Evolutionary conservation across 108 stramenopile genomes (phyloP).

Genomic region (Pseudonitzschia multiseries): DNA sequence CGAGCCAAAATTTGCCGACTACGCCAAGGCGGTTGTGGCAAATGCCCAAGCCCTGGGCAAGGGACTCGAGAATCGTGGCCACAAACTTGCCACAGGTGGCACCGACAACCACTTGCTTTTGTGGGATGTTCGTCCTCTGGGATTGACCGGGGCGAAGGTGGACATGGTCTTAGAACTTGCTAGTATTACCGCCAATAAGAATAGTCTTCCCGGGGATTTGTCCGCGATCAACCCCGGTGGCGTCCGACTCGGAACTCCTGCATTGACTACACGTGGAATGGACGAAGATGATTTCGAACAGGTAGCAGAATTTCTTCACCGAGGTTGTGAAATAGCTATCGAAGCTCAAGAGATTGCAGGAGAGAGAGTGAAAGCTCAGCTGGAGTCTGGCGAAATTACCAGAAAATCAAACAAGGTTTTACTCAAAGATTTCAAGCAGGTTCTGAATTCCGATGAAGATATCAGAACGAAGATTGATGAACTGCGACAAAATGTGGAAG

Average conservation of each 20-base stretch:
- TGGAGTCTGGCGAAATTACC: conserved; percentile 44
- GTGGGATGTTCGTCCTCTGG: conserved; percentile 96
- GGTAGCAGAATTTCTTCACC: conserved; percentile 96
- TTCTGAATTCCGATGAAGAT: conserved; percentile 41
- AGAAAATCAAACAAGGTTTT: conserved; percentile 68
- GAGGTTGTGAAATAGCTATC: conserved; percentile 82
- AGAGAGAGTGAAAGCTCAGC: conserved; percentile 43
- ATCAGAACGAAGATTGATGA: conserved; percentile 46
- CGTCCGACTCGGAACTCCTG: conserved; percentile 96
- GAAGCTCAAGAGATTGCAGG: conserved; percentile 67
- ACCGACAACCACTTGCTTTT: conserved; percentile 99
- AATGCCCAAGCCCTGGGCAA: conserved; percentile 92
- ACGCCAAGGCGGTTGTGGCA: conserved; percentile 79
- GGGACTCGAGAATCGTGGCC: conserved; percentile 78
- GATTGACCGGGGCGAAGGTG: conserved; percentile 95
- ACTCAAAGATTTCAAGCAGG: conserved; percentile 74
- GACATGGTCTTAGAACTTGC: conserved; percentile 94
- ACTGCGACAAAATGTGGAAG: conserved; percentile 67
- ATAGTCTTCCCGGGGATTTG: conserved; percentile 95
- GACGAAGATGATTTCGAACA: conserved; percentile 88
- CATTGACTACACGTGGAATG: conserved; percentile 89
- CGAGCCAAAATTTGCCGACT: conserved; percentile 86
- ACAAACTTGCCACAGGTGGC: conserved; percentile 95
- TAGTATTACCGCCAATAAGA: conserved; percentile 99
- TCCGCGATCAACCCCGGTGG: conserved; percentile 98